Evolutionary conservation across 177 flowering plant species (phyloP).

Genomic region (Vitis hybrid): DNA sequence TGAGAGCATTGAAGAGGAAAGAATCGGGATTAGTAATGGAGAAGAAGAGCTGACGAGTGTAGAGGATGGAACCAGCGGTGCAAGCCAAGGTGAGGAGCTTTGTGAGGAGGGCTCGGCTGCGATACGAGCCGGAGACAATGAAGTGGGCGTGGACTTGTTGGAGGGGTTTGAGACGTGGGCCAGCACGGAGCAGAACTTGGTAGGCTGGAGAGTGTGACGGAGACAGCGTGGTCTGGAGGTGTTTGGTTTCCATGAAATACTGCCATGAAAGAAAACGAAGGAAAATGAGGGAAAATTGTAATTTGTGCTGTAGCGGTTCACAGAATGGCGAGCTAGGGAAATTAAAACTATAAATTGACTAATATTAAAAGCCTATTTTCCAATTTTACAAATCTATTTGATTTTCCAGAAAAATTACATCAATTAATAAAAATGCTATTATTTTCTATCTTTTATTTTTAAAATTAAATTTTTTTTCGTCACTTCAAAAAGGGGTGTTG

Average conservation of each 20-base stretch:
- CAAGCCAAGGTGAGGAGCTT: slow-evolving; percentile 59
- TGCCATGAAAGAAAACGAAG: background rate
- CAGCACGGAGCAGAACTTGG: slow-evolving; percentile 49
- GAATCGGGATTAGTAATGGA: slow-evolving; percentile 54
- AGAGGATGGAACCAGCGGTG: slow-evolving; percentile 48
- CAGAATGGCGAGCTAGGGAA: background rate
- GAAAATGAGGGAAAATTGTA: slow-evolving; percentile 1
- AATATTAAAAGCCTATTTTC: too few species aligned
- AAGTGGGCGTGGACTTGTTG: slow-evolving; percentile 64
- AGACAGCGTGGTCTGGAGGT: slow-evolving; percentile 1
- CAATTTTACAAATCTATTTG: too few species aligned
- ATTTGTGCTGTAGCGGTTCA: background rate
- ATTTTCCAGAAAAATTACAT: too few species aligned
- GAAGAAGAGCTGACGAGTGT: slow-evolving; percentile 50
- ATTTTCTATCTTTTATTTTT: too few species aligned
- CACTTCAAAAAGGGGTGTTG: too few species aligned
- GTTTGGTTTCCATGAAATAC: slow-evolving; percentile 25
- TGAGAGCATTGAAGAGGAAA: slow-evolving; percentile 62
- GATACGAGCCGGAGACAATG: slow-evolving; percentile 40
- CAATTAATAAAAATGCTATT: too few species aligned
- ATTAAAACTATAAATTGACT: too few species aligned
- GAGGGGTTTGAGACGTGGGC: slow-evolving; percentile 43
- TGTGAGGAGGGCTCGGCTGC: slow-evolving; percentile 55
- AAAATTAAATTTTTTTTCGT: too few species aligned
- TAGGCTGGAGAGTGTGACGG: slow-evolving; percentile 33